Percentiles rank a stretch among this genome's conserved stretches.
phyloP scores from a whole-genome alignment of 345 rosid species.

The Theobroma cacao region DNA sequence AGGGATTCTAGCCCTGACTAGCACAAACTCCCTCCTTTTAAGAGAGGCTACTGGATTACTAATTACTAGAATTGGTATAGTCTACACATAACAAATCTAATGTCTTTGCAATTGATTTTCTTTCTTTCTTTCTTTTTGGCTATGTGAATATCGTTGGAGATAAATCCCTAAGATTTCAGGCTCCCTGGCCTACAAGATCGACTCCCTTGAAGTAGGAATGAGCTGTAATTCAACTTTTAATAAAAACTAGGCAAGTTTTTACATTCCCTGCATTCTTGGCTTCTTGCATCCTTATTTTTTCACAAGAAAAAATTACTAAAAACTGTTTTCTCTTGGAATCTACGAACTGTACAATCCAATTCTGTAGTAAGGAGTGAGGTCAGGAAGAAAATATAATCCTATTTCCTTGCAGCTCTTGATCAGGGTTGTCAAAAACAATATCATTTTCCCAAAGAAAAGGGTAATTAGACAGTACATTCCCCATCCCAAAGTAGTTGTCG shows the following conservation, averaged over 20 bases:
- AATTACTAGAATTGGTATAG: background rate
- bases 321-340: too few species aligned
- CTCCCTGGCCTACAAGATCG: background rate
- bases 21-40: background rate
- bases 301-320: too few species aligned
- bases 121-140: background rate
- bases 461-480: too few species aligned
- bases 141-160: background rate
- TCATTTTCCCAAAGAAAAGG: background rate
- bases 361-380: too few species aligned
- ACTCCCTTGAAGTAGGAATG: background rate
- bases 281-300: too few species aligned
- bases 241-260: background rate
- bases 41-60: background rate
- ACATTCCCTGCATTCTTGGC: too few species aligned
- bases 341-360: too few species aligned
- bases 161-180: background rate
- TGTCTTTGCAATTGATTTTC: background rate
- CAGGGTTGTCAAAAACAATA: background rate
- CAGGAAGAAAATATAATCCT: too few species aligned
- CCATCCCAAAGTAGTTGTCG: background rate
- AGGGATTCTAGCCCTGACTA: background rate
- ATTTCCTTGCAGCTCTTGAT: background rate
- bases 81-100: background rate
- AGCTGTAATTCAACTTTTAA: background rate